These are phyloP conservation scores for Scheffersomyces segobiensis DNA, from an alignment of 1,139 yeast species.

Conservation along the genomic window DNA sequence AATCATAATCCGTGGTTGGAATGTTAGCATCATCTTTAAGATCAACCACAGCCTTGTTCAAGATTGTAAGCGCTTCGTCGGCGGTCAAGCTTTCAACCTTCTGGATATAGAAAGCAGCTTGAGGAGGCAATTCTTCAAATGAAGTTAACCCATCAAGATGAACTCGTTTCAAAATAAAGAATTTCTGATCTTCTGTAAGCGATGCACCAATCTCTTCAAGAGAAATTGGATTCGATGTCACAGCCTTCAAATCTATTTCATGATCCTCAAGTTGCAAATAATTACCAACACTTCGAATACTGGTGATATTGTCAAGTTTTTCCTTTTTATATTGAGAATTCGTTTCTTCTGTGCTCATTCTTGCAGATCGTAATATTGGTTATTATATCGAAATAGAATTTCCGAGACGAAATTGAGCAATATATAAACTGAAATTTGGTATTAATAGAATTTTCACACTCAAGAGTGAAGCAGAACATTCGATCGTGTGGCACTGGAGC, in stretches of 20 bases:
- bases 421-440: too few species aligned
- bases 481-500: too few species aligned
- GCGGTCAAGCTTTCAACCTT: constrained; percentile 18
- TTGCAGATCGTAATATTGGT: too few species aligned
- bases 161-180: constrained; percentile 25
- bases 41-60: constrained; percentile 16
- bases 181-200: constrained; percentile 28
- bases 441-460: too few species aligned
- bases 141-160: constrained; percentile 22
- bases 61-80: constrained; percentile 18
- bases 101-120: constrained; percentile 22
- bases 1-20: constrained; percentile 16
- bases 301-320: neutral
- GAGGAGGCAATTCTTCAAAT: constrained; percentile 32
- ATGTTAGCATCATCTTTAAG: constrained; percentile 26
- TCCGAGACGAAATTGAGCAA: too few species aligned
- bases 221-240: constrained; percentile 18
- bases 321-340: neutral
- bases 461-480: too few species aligned
- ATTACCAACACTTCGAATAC: neutral
- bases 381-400: too few species aligned
- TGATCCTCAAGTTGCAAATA: constrained; percentile 13
- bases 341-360: too few species aligned
- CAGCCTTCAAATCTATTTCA: constrained; percentile 12
- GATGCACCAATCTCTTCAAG: constrained; percentile 27